Percentiles rank a stretch among this genome's conserved stretches.
Conservation (phyloP, 495 filamentous ascomycete species). For the Tuber indicum region DNA sequence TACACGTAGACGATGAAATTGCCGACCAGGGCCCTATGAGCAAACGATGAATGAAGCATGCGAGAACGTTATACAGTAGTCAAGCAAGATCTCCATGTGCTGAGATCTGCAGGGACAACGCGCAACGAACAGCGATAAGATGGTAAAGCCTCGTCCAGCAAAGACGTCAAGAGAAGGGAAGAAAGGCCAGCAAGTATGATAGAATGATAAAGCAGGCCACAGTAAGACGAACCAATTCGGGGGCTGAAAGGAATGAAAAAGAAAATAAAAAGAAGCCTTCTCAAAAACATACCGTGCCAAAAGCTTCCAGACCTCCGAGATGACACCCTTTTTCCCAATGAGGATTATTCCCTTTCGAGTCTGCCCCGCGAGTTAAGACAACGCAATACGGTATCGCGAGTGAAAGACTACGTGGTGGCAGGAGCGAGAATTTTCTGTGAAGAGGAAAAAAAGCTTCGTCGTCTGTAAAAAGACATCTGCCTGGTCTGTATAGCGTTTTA, state of each 20-base stretch:
- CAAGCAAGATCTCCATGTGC: neutral
- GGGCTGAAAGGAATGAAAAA: neutral
- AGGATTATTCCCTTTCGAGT: neutral
- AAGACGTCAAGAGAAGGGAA: neutral
- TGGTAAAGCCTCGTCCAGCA: neutral
- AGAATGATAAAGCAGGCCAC: neutral
- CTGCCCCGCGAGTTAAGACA: neutral
- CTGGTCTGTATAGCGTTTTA: neutral
- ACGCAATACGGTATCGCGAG: neutral
- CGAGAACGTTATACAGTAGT: neutral
- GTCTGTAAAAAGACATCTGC: neutral
- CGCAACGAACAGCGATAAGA: neutral
- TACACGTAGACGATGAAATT: neutral
- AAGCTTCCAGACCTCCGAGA: neutral
- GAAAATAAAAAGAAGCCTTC: neutral
- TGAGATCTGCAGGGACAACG: conserved; percentile 1
- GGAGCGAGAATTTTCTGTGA: neutral
- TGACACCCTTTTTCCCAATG: neutral
- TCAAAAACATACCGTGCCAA: neutral
- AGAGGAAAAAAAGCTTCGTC: neutral
- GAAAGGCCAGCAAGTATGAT: neutral
- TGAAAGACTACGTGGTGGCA: neutral
- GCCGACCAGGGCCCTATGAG: neutral
- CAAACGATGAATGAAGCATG: neutral
- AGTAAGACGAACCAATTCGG: neutral